A percentile compares a stretch with the other conserved stretches of the same genome.
These are phyloP conservation scores for Petunia hybrid DNA, from an alignment of 305 asterid genomes.

Conservation along the genomic window DNA sequence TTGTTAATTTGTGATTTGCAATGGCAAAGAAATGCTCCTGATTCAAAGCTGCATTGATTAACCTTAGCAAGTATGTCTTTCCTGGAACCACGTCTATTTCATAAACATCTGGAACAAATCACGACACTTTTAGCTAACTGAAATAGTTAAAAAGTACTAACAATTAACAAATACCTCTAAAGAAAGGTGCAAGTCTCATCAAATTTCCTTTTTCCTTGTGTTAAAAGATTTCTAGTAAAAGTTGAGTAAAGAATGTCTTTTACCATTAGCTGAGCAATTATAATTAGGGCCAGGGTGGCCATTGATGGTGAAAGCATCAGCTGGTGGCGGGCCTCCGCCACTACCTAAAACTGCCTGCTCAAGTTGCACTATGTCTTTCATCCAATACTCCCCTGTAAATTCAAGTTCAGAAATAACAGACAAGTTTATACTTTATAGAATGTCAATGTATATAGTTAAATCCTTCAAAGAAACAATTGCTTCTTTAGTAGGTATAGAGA, in stretches of 20 bases:
- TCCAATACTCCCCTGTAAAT: constrained; percentile 68
- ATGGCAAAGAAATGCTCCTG: constrained; percentile 66
- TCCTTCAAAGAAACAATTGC: background rate
- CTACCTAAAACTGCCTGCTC: constrained; percentile 59
- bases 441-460: background rate
- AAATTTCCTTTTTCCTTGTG: background rate
- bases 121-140: background rate
- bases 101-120: constrained; percentile 55
- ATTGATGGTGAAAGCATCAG: constrained; percentile 73
- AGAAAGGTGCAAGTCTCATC: background rate
- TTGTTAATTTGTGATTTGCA: constrained; percentile 62
- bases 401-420: background rate
- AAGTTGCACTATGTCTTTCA: constrained; percentile 51
- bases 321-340: constrained; percentile 61
- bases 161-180: background rate
- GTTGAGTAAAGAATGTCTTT: background rate
- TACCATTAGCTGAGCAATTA: constrained; percentile 66
- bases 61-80: constrained; percentile 64
- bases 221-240: background rate
- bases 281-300: constrained; percentile 81
- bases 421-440: background rate
- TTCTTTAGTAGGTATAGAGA: background rate
- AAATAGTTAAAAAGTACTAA: background rate
- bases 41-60: constrained; percentile 70
- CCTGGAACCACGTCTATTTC: constrained; percentile 64